Evolutionary conservation across 805 yeast species (phyloP), one percentile per base, ranked within the genome.

Genomic region (Candida insectalens): DNA sequence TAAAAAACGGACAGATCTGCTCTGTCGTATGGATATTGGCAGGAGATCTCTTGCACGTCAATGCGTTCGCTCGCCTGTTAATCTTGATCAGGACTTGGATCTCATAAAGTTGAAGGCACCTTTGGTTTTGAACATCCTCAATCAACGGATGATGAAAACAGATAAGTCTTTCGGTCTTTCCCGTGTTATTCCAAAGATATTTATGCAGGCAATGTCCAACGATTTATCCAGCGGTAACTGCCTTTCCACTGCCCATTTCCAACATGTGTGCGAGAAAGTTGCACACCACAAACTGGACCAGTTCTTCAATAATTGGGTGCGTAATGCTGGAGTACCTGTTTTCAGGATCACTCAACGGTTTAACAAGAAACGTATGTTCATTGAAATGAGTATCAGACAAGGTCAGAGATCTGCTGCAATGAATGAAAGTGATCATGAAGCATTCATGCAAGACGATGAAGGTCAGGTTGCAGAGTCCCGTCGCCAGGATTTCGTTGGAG

Each of bases 271-370:
- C 56, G 99, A 92, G 51, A 82, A 87, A 45, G 96, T 92, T 6
- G 84, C 89, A 37, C 85, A 89, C 44, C 83, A 77, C 46, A 77
- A 83, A 40, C 63, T 92, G 6, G 95, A 83, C 29, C 47, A 65
- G 1, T 92, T 92, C 49, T 92, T 92, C 57, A 78, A 76, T 44
- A 95, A 94, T 53, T 92, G 99, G 99, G 82, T 92, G 2, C 75
- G 66, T 55, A 84, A 92, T 3, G 65, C 82, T 1, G 97, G 97
- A 4, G 82, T 82, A 15, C 99, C 99, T 1, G 69, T 79, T 2
- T 83, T 92, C 51, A 66, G 87, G 38, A 80, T 92, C 7, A 82
- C 95, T 0, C 99, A 92, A 52, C 69, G 85, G 36, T 92, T 92
- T 60, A 92, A 92, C 60, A 87, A 85, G 51, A 92, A 92, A 55